Evolutionary conservation across 1,284 basidiomycete species (phyloP).

Genomic region (Mycena sp.): DNA sequence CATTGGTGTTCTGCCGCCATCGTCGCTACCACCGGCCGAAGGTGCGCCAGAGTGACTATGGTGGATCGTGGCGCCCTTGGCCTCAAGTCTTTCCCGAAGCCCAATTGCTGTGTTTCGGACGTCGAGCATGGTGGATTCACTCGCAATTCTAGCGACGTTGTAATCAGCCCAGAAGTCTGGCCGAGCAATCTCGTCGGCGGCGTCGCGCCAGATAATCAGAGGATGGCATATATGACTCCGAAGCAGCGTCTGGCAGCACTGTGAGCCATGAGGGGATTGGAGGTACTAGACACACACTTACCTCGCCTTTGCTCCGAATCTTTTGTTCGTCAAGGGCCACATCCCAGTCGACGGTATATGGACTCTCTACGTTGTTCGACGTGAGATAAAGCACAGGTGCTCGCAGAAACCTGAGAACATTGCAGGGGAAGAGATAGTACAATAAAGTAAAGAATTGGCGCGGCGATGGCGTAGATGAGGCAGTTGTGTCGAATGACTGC

Average conservation of each 20-base stretch:
- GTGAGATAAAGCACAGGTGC: conserved; percentile 71
- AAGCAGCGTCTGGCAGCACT: conserved; percentile 62
- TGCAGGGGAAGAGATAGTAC: conserved; percentile 91
- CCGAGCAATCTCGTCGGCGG: conserved; percentile 68
- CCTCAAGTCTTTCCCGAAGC: conserved; percentile 41
- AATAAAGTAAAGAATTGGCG: conserved; percentile 78
- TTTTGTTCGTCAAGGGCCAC: conserved; percentile 74
- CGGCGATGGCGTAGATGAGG: conserved; percentile 62
- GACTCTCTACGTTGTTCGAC: conserved; percentile 57
- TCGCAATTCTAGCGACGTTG: conserved; percentile 72
- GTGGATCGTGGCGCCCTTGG: conserved; percentile 27
- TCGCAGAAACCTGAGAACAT: conserved; percentile 79
- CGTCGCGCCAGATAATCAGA: conserved; percentile 72
- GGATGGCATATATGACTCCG: conserved; percentile 82
- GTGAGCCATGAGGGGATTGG: conserved; percentile 5
- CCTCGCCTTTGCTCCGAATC: conserved; percentile 75
- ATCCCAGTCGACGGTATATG: conserved; percentile 71
- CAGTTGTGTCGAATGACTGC: conserved; percentile 58
- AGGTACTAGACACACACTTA: conserved; percentile 48
- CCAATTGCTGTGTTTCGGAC: conserved; percentile 63
- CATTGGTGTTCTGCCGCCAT: conserved; percentile 30
- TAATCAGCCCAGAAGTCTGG: conserved; percentile 75
- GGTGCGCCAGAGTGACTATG: conserved; percentile 1
- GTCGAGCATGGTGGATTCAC: conserved; percentile 78
- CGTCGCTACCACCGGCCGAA: conserved; percentile 16